Conservation (phyloP, 176 grass and related monocot species). For the Bromus sterilis region DNA sequence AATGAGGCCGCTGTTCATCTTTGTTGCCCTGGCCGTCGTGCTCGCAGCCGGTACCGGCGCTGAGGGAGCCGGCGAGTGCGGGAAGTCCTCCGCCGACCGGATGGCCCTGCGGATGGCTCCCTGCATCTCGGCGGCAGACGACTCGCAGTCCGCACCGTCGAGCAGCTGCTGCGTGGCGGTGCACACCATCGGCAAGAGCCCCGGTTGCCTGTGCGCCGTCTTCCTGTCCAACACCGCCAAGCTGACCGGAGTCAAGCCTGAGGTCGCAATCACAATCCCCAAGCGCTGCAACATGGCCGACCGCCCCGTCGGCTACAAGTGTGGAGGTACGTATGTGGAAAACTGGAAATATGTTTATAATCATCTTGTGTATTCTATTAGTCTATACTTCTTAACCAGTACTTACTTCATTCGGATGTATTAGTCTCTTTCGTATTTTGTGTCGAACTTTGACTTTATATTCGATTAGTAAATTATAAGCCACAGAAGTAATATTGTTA, state of each 20-base stretch:
- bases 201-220: neutral
- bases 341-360: no score
- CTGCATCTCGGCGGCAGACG: neutral
- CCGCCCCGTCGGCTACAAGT: neutral
- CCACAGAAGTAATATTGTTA: no score
- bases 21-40: neutral
- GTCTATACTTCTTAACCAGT: no score
- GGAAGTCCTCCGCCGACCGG: neutral
- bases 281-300: neutral
- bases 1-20: neutral
- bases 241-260: neutral
- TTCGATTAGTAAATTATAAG: no score
- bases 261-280: neutral
- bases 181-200: neutral
- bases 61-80: neutral
- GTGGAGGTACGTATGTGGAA: neutral
- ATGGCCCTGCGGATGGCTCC: neutral
- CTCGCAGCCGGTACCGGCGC: neutral
- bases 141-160: neutral
- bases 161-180: neutral
- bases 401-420: no score
- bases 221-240: neutral
- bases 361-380: no score
- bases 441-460: no score
- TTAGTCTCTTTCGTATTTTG: no score